Percentiles rank a stretch among this genome's conserved stretches.
Conservation (phyloP, 2,329 filamentous ascomycete species). For the Aspergillus novoparasiticus region DNA sequence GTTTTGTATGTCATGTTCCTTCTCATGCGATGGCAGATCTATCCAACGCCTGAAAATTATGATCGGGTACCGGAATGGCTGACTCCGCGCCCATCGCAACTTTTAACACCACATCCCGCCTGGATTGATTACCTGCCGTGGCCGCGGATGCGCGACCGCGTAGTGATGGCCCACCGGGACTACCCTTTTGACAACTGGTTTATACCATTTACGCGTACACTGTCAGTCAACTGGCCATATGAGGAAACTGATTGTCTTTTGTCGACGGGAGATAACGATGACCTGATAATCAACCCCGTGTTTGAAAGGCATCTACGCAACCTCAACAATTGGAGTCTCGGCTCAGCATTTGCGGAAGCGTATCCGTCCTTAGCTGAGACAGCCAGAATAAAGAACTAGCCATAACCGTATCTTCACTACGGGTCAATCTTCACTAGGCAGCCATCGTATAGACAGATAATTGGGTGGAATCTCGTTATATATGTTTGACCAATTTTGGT, state of each 20-base stretch:
- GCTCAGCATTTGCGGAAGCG: conserved; percentile 65
- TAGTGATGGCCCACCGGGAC: conserved; percentile 57
- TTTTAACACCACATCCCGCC: conserved; percentile 68
- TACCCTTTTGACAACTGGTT: conserved; percentile 81
- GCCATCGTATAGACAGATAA: background rate
- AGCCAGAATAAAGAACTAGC: conserved; percentile 34
- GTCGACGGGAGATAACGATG: conserved; percentile 54
- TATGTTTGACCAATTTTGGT: background rate
- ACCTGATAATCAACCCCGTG: conserved; percentile 79
- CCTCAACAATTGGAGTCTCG: conserved; percentile 80
- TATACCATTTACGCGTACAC: conserved; percentile 74
- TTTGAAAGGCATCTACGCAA: conserved; percentile 79
- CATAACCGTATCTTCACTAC: background rate
- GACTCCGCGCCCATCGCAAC: conserved; percentile 66
- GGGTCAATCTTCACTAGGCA: background rate
- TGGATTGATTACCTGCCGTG: conserved; percentile 86
- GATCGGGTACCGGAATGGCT: conserved; percentile 75
- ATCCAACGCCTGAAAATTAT: conserved; percentile 77
- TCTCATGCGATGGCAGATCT: conserved; percentile 81
- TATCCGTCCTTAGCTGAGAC: conserved; percentile 62
- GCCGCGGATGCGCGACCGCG: conserved; percentile 71
- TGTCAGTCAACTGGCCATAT: conserved; percentile 84
- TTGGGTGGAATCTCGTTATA: background rate
- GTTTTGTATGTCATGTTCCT: conserved; percentile 86
- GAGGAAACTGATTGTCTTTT: conserved; percentile 71